phyloP scores from a whole-genome alignment of 2,329 filamentous ascomycete species.

The Teratosphaeria nubilosa region DNA sequence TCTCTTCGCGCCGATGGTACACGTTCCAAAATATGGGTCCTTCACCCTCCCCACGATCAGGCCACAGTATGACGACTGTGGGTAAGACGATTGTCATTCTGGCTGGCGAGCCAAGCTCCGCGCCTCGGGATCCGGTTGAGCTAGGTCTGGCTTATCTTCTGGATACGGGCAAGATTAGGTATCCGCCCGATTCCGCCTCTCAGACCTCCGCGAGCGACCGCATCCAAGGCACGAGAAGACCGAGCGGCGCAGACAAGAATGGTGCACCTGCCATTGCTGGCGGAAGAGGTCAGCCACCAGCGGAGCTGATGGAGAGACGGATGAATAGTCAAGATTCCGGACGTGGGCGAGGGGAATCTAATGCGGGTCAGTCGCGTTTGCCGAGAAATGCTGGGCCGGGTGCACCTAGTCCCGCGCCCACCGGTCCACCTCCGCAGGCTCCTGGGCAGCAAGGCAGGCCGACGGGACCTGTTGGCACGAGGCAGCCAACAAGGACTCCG shows the following conservation, averaged over 20 bases:
- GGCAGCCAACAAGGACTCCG: conserved; percentile 20
- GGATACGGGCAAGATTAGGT: conserved; percentile 92
- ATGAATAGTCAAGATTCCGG: conserved; percentile 14
- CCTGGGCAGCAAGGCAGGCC: conserved; percentile 42
- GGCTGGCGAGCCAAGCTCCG: conserved; percentile 87
- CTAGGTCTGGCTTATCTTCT: conserved; percentile 82
- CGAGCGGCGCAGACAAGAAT: conserved; percentile 22
- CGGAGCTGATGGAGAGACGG: conserved; percentile 20
- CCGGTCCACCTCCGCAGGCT: conserved; percentile 54
- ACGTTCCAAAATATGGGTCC: conserved; percentile 99
- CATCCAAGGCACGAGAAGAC: conserved; percentile 19
- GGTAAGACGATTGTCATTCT: conserved; percentile 88
- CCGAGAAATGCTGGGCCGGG: conserved; percentile 33
- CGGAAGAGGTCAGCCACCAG: conserved; percentile 1
- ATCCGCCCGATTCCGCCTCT: conserved; percentile 54
- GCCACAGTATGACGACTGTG: conserved; percentile 94
- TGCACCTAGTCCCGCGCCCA: conserved; percentile 45
- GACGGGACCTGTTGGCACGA: conserved; percentile 14
- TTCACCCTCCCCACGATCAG: conserved; percentile 83
- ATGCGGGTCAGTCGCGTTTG: conserved; percentile 40
- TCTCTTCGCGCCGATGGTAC: conserved; percentile 84
- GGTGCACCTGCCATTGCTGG: not conserved
- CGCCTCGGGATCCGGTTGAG: conserved; percentile 69
- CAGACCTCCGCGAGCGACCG: conserved; percentile 24
- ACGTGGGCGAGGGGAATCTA: conserved; percentile 24